Base-by-base conservation (phyloP, 495 filamentous ascomycete genomes). In the Cladorrhinum samala region DNA sequence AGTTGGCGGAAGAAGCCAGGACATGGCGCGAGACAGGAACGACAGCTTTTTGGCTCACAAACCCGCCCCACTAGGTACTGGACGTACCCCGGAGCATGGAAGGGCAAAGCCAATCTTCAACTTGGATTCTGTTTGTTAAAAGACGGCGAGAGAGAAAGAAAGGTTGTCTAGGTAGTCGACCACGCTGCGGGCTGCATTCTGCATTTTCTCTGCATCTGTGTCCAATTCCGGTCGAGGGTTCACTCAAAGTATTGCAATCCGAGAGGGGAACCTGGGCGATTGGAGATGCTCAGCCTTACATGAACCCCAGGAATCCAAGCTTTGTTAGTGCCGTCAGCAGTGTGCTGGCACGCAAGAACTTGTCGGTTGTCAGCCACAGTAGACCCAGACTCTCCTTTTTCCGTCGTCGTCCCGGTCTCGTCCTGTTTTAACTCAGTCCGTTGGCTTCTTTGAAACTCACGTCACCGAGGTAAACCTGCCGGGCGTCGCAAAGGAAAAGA, bases 241-340 rank as follows among this genome's bases (percentile, higher is more conserved):
- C n/a, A n/a, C n/a, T n/a, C n/a, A n/a, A 44, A 44, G 19, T 2
- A 19, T 41, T 41, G 27, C 5, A 33, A n/a, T 44, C 39, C n/a
- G n/a, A 11, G 27, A 33, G 27, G 27, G 27, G 27, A 33, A 33
- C 27, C 14, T 23, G 23, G 23, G 2, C 42, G 11, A 19, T n/a
- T n/a, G n/a, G 18, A 20, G 18, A 23, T 33, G 47, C 60, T 63
- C 61, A 63, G 61, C 61, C 61, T 63, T 63, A 63, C 47, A 53
- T 50, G 19, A 38, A 54, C 50, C 47, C 46, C 58, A 45, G 27
- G 16, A 17, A 50, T 56, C 42, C 45, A 48, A 49, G 51, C 20
- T 50, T 55, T 46, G n/a, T 46, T 55, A 57, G 58, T 49, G 50
- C 49, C 36, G 47, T 53, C 52, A 50, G 51, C 49, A 25, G 52